A percentile compares a stretch with the other conserved stretches of the same genome.
phyloP scores from a whole-genome alignment of 169 alveolate species.

The Babesia gibsoni region DNA sequence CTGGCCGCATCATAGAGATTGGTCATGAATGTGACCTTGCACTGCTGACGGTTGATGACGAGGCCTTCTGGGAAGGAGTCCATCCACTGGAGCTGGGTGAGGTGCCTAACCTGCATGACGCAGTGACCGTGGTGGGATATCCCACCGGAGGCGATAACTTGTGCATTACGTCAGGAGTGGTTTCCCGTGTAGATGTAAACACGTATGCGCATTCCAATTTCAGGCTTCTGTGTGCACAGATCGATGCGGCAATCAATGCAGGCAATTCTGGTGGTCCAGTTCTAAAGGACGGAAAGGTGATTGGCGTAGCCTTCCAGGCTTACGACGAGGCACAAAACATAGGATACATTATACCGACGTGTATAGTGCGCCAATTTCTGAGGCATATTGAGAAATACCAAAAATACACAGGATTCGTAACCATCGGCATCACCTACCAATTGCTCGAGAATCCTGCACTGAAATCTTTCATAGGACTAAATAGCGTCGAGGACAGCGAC shows the following conservation, averaged over 20 bases:
- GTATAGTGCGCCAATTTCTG: constrained; percentile 71
- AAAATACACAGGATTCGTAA: constrained; percentile 74
- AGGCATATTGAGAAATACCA: constrained; percentile 55
- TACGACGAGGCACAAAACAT: constrained; percentile 80
- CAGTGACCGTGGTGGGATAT: constrained; percentile 81
- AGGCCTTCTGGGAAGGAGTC: constrained; percentile 74
- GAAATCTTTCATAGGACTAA: constrained; percentile 64
- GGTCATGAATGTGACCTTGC: constrained; percentile 86
- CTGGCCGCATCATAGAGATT: constrained; percentile 67
- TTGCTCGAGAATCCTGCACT: constrained; percentile 70
- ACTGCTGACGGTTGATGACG: constrained; percentile 73
- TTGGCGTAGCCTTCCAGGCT: constrained; percentile 84
- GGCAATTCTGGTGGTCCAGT: constrained; percentile 89
- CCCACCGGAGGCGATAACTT: constrained; percentile 88
- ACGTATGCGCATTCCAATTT: constrained; percentile 64
- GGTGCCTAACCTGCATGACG: constrained; percentile 77
- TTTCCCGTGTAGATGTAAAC: constrained; percentile 82
- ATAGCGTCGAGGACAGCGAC: constrained; percentile 28
- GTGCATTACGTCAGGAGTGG: constrained; percentile 85
- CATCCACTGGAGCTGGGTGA: constrained; percentile 75
- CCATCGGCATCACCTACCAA: constrained; percentile 77
- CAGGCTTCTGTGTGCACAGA: constrained; percentile 80
- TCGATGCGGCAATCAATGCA: constrained; percentile 88
- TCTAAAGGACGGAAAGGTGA: constrained; percentile 77
- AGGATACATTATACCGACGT: constrained; percentile 78